phyloP scores from a whole-genome alignment of 2,329 filamentous ascomycete species.

The Talaromyces sp. region DNA sequence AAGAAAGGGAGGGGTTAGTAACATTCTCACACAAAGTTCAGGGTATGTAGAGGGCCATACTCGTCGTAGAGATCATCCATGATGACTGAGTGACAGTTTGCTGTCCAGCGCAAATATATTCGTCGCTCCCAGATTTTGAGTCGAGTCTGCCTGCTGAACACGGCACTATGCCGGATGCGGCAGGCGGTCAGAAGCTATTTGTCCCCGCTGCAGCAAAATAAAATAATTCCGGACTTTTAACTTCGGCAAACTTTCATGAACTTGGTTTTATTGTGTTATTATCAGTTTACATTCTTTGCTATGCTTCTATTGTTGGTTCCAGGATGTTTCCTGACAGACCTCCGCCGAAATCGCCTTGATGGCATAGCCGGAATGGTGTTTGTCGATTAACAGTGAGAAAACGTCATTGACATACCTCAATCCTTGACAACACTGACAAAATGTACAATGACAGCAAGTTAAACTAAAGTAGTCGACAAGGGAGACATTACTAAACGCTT shows the following conservation, averaged over 20 bases:
- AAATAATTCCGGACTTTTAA: neutral
- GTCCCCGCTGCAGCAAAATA: neutral
- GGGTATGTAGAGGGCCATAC: slow-evolving; percentile 40
- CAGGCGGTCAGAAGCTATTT: slow-evolving; percentile 4
- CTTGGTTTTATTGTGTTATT: neutral
- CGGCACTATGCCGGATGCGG: neutral
- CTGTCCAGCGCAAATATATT: neutral
- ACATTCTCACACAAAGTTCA: neutral
- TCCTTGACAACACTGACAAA: no score
- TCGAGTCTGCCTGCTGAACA: neutral
- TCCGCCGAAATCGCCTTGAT: no score
- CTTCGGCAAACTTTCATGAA: no score
- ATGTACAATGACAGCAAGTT: no score
- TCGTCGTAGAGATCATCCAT: slow-evolving; percentile 99
- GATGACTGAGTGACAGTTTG: slow-evolving; percentile 17
- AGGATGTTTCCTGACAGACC: no score
- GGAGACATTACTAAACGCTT: no score
- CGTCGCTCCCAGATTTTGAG: neutral
- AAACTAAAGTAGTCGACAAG: no score
- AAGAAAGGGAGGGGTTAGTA: neutral
- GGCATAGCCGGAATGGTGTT: no score
- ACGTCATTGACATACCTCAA: no score
- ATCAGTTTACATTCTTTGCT: neutral
- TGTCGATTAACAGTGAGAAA: no score
- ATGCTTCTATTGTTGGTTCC: no score